phyloP scores from a whole-genome alignment of 2,329 filamentous ascomycete species.

The Fusarium chaquense region DNA sequence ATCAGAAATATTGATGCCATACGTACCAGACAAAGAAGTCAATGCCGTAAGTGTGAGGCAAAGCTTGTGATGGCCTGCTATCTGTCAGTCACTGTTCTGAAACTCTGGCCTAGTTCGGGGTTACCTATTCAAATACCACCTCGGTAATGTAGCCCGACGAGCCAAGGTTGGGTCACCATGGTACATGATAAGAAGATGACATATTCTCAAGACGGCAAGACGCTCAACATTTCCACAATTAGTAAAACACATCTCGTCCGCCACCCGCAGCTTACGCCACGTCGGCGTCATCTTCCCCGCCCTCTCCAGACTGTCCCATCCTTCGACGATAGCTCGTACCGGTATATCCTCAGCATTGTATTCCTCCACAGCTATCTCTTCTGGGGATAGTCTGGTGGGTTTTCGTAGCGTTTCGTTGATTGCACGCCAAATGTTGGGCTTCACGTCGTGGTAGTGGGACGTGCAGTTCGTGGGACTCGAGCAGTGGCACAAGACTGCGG shows the following conservation, averaged over 20 bases:
- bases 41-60: constrained; percentile 49
- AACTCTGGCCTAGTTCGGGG: not conserved
- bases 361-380: constrained; percentile 39
- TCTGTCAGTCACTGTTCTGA: not conserved
- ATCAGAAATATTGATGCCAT: rapidly evolving
- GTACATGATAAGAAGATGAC: constrained; percentile 46
- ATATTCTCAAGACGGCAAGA: constrained; percentile 43
- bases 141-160: constrained; percentile 39
- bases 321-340: constrained; percentile 44
- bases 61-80: constrained; percentile 45
- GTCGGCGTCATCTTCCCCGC: constrained; percentile 43
- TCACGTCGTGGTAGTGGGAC: not conserved
- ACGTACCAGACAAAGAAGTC: constrained; percentile 51
- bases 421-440: constrained; percentile 44
- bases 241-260: constrained; percentile 45
- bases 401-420: constrained; percentile 42
- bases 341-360: constrained; percentile 44
- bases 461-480: constrained; percentile 13
- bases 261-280: constrained; percentile 46
- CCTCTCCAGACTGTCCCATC: constrained; percentile 49
- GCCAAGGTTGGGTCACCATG: constrained; percentile 44
- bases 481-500: constrained; percentile 18
- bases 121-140: constrained; percentile 48
- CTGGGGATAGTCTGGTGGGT: constrained; percentile 21
- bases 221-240: constrained; percentile 39